phyloP scores from a whole-genome alignment of 2,329 filamentous ascomycete species.

The Delphinella strobiligena region DNA sequence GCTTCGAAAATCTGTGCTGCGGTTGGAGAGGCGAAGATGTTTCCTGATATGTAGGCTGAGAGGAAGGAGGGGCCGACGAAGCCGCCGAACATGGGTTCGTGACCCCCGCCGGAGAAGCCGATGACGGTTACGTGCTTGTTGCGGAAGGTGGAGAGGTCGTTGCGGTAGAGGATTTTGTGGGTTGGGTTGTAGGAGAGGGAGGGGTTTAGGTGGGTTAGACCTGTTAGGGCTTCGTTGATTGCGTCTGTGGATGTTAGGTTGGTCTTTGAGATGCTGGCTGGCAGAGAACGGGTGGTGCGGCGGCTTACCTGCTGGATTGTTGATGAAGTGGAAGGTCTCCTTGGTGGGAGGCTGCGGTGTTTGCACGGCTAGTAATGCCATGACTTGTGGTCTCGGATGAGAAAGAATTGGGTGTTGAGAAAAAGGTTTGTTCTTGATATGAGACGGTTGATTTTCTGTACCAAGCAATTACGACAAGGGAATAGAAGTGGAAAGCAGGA shows the following conservation, averaged over 20 bases:
- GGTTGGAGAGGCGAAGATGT: conserved; percentile 53
- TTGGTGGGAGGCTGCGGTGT: conserved; percentile 1
- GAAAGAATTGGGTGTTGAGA: not conserved
- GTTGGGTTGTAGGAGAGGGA: conserved; percentile 20
- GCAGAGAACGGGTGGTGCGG: not conserved
- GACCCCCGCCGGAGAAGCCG: conserved; percentile 25
- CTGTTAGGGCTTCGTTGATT: conserved; percentile 23
- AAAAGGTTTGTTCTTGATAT: no score
- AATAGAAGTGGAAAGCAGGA: no score
- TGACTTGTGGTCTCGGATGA: conserved; percentile 1
- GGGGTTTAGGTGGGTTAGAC: conserved; percentile 23
- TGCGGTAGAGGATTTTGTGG: conserved; percentile 25
- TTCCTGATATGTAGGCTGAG: conserved; percentile 48
- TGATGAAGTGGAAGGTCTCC: conserved; percentile 27
- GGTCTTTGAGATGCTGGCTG: not conserved
- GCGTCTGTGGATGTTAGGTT: conserved; percentile 12
- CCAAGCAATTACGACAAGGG: no score
- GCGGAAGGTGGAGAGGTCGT: conserved; percentile 20
- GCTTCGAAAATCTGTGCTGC: conserved; percentile 51
- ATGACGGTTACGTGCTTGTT: conserved; percentile 22
- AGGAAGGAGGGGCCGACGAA: conserved; percentile 52
- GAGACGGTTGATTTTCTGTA: no score
- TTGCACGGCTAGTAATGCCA: conserved; percentile 3
- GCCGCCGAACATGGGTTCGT: conserved; percentile 51
- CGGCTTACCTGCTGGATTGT: conserved; percentile 12